phyloP scores from a whole-genome alignment of 2,329 filamentous ascomycete species.

The Exserohilum rostratum region DNA sequence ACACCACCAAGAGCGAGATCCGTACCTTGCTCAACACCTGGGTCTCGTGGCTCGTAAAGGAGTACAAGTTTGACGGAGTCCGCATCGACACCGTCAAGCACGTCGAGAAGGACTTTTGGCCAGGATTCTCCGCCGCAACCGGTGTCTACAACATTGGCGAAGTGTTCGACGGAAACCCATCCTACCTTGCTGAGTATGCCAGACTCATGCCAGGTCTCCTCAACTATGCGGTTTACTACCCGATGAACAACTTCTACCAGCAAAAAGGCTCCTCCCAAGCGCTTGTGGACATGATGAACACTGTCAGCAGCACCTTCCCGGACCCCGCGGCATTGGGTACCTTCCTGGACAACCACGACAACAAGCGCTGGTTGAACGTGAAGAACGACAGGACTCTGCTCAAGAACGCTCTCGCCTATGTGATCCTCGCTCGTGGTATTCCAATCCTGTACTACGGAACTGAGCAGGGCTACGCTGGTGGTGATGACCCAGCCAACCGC shows the following conservation, averaged over 20 bases:
- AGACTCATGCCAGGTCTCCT: conserved; percentile 63
- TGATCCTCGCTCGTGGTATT: conserved; percentile 47
- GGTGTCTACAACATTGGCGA: conserved; percentile 68
- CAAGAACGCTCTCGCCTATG: conserved; percentile 49
- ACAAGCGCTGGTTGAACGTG: conserved; percentile 45
- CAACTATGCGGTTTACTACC: conserved; percentile 63
- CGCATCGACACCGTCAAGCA: conserved; percentile 69
- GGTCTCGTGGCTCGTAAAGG: conserved; percentile 39
- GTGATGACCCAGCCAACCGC: conserved; percentile 48
- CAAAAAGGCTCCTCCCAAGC: conserved; percentile 38
- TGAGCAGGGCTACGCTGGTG: conserved; percentile 47
- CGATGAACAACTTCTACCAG: conserved; percentile 47
- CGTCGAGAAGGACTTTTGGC: conserved; percentile 65
- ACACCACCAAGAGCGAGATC: conserved; percentile 34
- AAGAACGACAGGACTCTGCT: conserved; percentile 46
- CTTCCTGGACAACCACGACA: conserved; percentile 51
- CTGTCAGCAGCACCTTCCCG: conserved; percentile 37
- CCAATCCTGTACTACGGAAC: conserved; percentile 51
- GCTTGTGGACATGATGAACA: conserved; percentile 46
- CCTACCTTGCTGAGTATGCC: conserved; percentile 61
- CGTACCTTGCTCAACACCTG: conserved; percentile 34
- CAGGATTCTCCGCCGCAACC: conserved; percentile 58
- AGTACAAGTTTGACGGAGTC: conserved; percentile 57
- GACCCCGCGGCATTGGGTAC: conserved; percentile 46
- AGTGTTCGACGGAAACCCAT: conserved; percentile 61